Percentiles rank a stretch among this genome's conserved stretches.
Conservation (phyloP, 2,329 filamentous ascomycete genomes). For the Verticillium dahliae region DNA sequence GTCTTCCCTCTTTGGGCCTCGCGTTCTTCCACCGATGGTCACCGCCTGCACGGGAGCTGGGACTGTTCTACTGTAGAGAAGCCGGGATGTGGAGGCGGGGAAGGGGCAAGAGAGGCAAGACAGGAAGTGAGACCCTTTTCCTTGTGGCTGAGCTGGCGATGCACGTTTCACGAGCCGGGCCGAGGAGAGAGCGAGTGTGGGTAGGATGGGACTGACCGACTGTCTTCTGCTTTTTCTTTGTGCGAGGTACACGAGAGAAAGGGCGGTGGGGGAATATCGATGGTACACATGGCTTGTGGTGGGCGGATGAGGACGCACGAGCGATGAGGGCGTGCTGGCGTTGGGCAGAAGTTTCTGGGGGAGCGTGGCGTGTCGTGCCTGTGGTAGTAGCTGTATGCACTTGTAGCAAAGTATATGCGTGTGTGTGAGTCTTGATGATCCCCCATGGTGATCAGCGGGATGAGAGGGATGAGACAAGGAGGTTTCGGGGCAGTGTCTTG, state of each 20-base stretch:
- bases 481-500: background rate
- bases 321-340: background rate
- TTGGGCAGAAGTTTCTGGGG: background rate
- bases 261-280: background rate
- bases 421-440: background rate
- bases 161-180: background rate
- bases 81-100: too few relatives aligned
- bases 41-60: background rate
- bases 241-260: background rate
- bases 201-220: background rate
- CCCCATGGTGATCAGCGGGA: background rate
- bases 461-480: background rate
- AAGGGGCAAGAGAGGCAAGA: background rate
- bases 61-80: too few relatives aligned
- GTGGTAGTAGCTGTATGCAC: background rate
- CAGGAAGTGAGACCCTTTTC: background rate
- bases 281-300: background rate
- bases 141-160: background rate
- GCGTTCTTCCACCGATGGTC: background rate
- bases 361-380: background rate
- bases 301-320: background rate
- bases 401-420: background rate
- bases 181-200: background rate
- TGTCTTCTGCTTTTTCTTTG: background rate
- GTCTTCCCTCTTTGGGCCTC: background rate